Percentiles rank a stretch among this genome's conserved stretches.
phyloP scores from a whole-genome alignment of 1,139 yeast species.

The Debaryomycetaceae sp. region DNA sequence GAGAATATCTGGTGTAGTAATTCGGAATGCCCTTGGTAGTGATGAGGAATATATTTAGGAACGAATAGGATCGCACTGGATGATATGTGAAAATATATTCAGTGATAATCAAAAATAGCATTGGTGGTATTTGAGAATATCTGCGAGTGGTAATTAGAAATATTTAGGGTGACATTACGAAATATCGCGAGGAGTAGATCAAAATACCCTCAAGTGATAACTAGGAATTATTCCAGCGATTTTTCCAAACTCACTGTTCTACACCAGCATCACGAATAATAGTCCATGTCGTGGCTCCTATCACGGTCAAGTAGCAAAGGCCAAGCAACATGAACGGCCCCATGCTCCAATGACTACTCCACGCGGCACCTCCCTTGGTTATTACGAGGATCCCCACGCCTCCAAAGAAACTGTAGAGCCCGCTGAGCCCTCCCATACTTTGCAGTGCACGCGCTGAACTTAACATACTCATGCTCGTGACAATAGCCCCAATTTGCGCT shows the following conservation, averaged over 20 bases:
- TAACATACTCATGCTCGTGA: constrained; percentile 35
- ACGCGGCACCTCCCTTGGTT: constrained; percentile 49
- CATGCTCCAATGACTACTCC: constrained; percentile 48
- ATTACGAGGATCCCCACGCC: constrained; percentile 58
- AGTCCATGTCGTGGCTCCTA: too few species aligned
- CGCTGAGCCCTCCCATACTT: constrained; percentile 54
- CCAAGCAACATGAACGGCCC: constrained; percentile 53
- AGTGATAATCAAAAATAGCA: too few species aligned
- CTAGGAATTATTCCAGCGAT: background rate
- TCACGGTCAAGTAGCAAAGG: constrained; percentile 21
- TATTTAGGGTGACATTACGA: too few species aligned
- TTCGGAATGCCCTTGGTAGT: too few species aligned
- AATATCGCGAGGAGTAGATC: background rate
- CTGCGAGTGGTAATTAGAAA: too few species aligned
- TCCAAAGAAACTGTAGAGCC: constrained; percentile 56
- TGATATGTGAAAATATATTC: too few species aligned
- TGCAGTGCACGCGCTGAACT: constrained; percentile 17
- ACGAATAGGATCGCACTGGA: too few species aligned
- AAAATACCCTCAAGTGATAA: too few species aligned
- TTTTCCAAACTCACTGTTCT: constrained; percentile 1
- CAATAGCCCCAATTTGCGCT: constrained; percentile 48
- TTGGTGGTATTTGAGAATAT: too few species aligned
- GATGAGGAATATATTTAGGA: too few species aligned
- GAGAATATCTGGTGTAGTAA: too few species aligned
- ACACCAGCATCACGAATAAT: constrained; percentile 1